Evolutionary conservation across 176 grass and related monocot genomes (phyloP).

Genomic region (Elymus sibiricus): DNA sequence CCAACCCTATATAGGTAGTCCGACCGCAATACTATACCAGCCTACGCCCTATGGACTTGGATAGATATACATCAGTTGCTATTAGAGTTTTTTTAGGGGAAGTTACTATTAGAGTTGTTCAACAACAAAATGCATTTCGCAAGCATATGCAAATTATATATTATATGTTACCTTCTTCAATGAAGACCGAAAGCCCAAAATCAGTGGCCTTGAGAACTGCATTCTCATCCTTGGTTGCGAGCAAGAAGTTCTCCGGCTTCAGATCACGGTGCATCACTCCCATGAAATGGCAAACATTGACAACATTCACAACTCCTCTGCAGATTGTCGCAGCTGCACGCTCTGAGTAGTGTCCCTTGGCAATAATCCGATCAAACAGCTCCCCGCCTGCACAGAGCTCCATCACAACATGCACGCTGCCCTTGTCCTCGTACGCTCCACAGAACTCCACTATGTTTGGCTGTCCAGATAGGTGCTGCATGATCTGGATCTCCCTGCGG

Average conservation of each 20-base stretch:
- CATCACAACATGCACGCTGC: constrained; percentile 91
- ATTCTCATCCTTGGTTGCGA: constrained; percentile 84
- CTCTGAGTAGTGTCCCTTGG: constrained; percentile 93
- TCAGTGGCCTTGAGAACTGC: constrained; percentile 97
- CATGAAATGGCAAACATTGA: constrained; percentile 97
- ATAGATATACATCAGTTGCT: background rate
- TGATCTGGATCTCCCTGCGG: constrained; percentile 89
- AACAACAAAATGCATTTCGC: background rate
- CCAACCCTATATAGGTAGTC: background rate
- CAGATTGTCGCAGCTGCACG: constrained; percentile 77
- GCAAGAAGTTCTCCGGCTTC: constrained; percentile 96
- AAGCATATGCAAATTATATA: constrained; percentile 24
- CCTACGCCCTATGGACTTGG: background rate
- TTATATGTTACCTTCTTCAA: constrained; percentile 80
- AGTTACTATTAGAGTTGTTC: background rate
- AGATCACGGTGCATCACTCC: constrained; percentile 97
- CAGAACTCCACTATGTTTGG: constrained; percentile 91
- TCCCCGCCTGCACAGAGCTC: constrained; percentile 94
- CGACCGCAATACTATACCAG: constrained; percentile 7
- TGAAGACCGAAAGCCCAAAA: constrained; percentile 96
- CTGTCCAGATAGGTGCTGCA: constrained; percentile 96
- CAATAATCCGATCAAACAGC: constrained; percentile 92
- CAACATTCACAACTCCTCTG: constrained; percentile 90
- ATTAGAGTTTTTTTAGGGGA: background rate
- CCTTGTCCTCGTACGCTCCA: constrained; percentile 85